Conservation (phyloP, 2,329 filamentous ascomycete species). For the Meredithiella fracta region DNA sequence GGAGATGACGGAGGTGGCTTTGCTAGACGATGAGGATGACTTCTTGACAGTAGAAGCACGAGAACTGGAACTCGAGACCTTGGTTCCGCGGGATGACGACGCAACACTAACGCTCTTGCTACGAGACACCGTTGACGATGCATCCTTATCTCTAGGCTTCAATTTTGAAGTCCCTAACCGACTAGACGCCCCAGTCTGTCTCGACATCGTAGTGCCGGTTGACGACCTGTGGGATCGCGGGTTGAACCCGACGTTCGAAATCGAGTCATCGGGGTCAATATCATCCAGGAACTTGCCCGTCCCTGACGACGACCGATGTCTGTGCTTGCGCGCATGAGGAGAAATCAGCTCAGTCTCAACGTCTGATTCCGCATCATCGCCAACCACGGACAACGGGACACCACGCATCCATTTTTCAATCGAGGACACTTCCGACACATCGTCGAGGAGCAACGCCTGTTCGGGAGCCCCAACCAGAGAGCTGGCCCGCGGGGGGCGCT, state of each 20-base stretch:
- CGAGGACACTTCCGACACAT: constrained; percentile 33
- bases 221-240: constrained; percentile 6
- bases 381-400: constrained; percentile 25
- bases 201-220: constrained; percentile 18
- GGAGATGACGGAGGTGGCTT: constrained; percentile 10
- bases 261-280: constrained; percentile 20
- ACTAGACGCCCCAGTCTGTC: constrained; percentile 17
- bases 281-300: constrained; percentile 26
- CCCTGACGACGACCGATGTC: constrained; percentile 20
- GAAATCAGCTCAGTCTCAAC: constrained; percentile 42
- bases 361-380: constrained; percentile 24
- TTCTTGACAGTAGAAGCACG: constrained; percentile 2
- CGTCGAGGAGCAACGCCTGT: constrained; percentile 40
- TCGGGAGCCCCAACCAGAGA: constrained; percentile 24
- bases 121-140: constrained; percentile 11
- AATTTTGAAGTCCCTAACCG: not conserved
- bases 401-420: constrained; percentile 45
- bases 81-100: not conserved
- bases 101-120: constrained; percentile 8
- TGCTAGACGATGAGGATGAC: not conserved
- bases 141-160: constrained; percentile 16
- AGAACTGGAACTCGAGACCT: constrained; percentile 1
- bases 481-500: constrained; percentile 17
- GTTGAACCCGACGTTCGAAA: constrained; percentile 15
- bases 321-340: constrained; percentile 34